phyloP scores from a whole-genome alignment of 257 asterid genomes.

The Solanum sitiens region DNA sequence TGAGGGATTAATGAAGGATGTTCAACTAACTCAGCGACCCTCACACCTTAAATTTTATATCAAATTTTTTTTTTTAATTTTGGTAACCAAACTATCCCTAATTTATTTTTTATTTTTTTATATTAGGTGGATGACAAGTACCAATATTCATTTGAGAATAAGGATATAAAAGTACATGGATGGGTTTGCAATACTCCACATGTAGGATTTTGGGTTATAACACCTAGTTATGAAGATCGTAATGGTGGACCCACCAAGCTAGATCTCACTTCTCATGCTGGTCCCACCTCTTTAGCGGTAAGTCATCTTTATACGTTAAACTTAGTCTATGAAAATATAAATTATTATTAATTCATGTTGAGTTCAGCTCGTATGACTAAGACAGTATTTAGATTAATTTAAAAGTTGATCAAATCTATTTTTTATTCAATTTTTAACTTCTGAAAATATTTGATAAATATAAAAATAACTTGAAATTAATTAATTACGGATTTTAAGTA shows the following conservation, averaged over 20 bases:
- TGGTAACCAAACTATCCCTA: neutral
- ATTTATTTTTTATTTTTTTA: neutral
- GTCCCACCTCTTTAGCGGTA: conserved; percentile 1
- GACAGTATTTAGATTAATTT: no score
- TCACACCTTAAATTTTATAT: neutral
- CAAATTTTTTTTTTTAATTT: neutral
- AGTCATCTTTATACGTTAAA: neutral
- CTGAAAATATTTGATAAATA: no score
- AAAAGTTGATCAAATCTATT: no score
- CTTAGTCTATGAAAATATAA: neutral
- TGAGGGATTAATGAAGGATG: neutral
- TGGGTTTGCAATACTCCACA: conserved; percentile 1
- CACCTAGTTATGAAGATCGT: conserved; percentile 5
- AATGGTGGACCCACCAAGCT: conserved; percentile 10
- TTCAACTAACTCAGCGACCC: neutral
- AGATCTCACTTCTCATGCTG: conserved; percentile 9
- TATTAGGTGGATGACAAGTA: conserved; percentile 15
- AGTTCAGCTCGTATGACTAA: neutral
- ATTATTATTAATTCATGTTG: neutral
- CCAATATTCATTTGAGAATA: conserved; percentile 8
- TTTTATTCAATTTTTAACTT: no score
- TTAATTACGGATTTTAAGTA: neutral
- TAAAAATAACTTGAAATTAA: no score
- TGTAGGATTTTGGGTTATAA: conserved; percentile 15
- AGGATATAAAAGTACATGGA: conserved; percentile 10